Conservation (phyloP, 306 rosid genomes). For the Urtica urens region DNA sequence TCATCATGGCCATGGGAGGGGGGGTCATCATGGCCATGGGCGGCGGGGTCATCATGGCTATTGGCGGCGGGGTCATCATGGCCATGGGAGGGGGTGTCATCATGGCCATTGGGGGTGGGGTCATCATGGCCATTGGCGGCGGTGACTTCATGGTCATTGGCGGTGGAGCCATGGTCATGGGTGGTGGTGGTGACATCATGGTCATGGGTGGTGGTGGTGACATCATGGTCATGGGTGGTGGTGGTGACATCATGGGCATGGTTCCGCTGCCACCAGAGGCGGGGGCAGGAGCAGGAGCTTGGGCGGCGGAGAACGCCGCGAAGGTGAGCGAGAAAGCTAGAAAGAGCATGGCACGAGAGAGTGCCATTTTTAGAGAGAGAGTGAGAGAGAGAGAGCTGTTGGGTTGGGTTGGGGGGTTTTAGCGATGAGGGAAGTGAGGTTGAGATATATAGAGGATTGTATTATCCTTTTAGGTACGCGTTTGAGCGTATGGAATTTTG, state of each 20-base stretch:
- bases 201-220: not conserved
- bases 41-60: constrained; percentile 3
- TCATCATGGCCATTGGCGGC: not conserved
- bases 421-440: constrained; percentile 14
- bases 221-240: not conserved
- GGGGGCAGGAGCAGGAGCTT: constrained; percentile 24
- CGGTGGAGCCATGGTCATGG: not conserved
- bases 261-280: not conserved
- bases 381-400: not conserved
- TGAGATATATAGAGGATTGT: constrained; percentile 25
- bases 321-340: constrained; percentile 23
- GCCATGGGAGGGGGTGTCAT: not conserved
- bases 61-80: not conserved
- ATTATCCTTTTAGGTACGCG: not conserved
- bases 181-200: not conserved
- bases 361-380: constrained; percentile 29
- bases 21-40: not conserved
- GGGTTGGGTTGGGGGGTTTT: constrained; percentile 3
- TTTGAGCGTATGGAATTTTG: no score
- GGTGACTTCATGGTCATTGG: not conserved
- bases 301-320: constrained; percentile 26
- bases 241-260: not conserved
- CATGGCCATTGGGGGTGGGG: not conserved
- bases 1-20: constrained; percentile 1
- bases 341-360: constrained; percentile 33